Base-by-base conservation (phyloP, 345 rosid genomes). In the Clarkia xantiana region DNA sequence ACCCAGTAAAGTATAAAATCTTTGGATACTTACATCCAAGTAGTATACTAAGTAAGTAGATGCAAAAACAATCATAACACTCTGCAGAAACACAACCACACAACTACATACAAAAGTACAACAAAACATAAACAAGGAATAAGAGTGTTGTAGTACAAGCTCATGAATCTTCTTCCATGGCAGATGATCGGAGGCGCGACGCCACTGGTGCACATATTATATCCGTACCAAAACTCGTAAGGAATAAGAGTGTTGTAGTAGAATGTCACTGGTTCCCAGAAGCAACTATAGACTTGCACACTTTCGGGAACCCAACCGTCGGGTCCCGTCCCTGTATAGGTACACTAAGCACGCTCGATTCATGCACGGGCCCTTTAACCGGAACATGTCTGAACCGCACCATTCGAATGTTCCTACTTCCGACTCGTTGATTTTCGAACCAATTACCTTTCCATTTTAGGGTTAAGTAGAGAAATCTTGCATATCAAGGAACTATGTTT, bases 271-370 rank as follows among this genome's bases (percentile, higher is more conserved):
- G 81, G 44, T 40, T 43, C 65, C 14, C 68, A 42, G 40, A 75
- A 49, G 10, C 65, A 44, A 14, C 86, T 71, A 36, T 57, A 74
- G 19, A 86, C 60, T 11, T 67, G 66, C 56, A 80, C 69, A 13
- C 66, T 66, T 49, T 68, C 73, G 0, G 94, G 96, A 42, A 73
- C 67, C 96, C 94, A 86, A 10, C 87, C 83, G 57, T 83, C 90
- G 17, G 49, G 45, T 42, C 87, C 85, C 15, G 56, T 59, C 52
- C n/a, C 74, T 70, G 54, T 75, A 62, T 47, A 83, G 53, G 57
- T 72, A 81, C n/a, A 80, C 47, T 52, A 66, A 79, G 61, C 94
- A 81, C 3, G 81, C 17, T 15, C 74, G 80, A 53, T 69, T 59
- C 36, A 76, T 57, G 61, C 94, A 79, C 1, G 81, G 90, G 3